Evolutionary conservation across 805 yeast species (phyloP).

Genomic region (Sungouiozyma ichnusensis): DNA sequence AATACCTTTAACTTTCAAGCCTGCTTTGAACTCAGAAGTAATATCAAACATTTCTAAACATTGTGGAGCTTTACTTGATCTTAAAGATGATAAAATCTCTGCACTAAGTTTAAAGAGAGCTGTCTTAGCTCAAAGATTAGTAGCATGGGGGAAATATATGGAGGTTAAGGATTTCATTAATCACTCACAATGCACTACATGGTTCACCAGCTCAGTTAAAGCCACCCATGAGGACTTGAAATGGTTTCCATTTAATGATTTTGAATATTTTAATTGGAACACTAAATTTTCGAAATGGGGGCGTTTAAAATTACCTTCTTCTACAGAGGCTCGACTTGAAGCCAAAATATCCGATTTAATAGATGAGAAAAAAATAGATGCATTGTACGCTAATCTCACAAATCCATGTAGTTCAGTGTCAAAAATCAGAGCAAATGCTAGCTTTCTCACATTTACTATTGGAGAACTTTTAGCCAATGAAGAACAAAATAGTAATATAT

Average conservation of each 20-base stretch:
- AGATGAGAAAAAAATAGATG: not conserved
- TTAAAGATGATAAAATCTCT: constrained; percentile 9
- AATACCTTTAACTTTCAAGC: not conserved
- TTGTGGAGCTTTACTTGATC: constrained; percentile 7
- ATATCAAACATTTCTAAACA: constrained; percentile 4
- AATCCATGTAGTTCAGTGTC: not conserved
- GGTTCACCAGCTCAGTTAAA: not conserved
- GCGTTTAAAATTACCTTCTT: constrained; percentile 5
- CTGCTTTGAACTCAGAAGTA: not conserved
- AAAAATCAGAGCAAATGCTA: not conserved
- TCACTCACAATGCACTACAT: not conserved
- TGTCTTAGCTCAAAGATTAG: constrained; percentile 15
- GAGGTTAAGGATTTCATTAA: not conserved
- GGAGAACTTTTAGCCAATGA: not conserved
- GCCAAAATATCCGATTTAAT: not conserved
- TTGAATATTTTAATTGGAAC: constrained; percentile 22
- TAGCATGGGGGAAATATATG: constrained; percentile 13
- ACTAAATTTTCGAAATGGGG: constrained; percentile 16
- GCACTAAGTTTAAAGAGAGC: constrained; percentile 24
- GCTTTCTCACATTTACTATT: not conserved
- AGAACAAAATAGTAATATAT: not conserved
- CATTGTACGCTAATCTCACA: not conserved
- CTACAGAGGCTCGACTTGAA: not conserved
- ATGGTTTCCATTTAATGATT: constrained; percentile 20
- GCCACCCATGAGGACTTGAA: no score